Evolutionary conservation across 2,329 filamentous ascomycete species (phyloP).

Genomic region (Chaetomiaceae sp.): DNA sequence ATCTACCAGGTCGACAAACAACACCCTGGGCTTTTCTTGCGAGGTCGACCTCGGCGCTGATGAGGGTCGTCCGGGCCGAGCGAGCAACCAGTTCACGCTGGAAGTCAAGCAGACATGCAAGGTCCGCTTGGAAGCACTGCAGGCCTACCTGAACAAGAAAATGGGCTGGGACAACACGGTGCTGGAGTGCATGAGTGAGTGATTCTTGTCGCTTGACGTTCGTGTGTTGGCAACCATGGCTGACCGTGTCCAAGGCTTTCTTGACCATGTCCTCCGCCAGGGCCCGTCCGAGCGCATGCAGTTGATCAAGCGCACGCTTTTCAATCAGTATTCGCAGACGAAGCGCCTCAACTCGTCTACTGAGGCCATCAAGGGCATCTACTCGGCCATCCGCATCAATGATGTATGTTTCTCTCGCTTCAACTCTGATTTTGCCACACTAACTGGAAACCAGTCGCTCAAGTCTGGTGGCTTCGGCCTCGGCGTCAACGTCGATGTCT

Average conservation of each 20-base stretch:
- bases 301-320: constrained; percentile 79
- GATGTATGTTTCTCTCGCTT: constrained; percentile 40
- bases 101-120: constrained; percentile 59
- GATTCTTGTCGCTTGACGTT: too few species aligned
- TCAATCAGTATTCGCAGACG: constrained; percentile 49
- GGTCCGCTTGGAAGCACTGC: constrained; percentile 63
- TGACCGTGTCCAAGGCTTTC: constrained; percentile 53
- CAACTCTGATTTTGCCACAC: constrained; percentile 22
- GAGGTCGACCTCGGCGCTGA: constrained; percentile 72
- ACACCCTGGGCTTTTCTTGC: constrained; percentile 40
- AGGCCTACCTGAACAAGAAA: constrained; percentile 59
- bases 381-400: constrained; percentile 75
- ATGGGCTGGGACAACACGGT: constrained; percentile 60
- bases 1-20: constrained; percentile 33
- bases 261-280: constrained; percentile 85
- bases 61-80: constrained; percentile 33
- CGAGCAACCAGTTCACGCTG: constrained; percentile 52
- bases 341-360: constrained; percentile 51
- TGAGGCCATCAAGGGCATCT: constrained; percentile 83
- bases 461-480: constrained; percentile 53
- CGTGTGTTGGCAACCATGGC: not conserved
- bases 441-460: constrained; percentile 33
- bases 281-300: constrained; percentile 63
- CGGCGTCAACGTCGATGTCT: constrained; percentile 82
- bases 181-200: constrained; percentile 70